A percentile compares a stretch with the other conserved stretches of the same genome.
These are phyloP conservation scores for Chlamydomonas sp. DNA, from an alignment of 139 green algal species.

Conservation along the genomic window DNA sequence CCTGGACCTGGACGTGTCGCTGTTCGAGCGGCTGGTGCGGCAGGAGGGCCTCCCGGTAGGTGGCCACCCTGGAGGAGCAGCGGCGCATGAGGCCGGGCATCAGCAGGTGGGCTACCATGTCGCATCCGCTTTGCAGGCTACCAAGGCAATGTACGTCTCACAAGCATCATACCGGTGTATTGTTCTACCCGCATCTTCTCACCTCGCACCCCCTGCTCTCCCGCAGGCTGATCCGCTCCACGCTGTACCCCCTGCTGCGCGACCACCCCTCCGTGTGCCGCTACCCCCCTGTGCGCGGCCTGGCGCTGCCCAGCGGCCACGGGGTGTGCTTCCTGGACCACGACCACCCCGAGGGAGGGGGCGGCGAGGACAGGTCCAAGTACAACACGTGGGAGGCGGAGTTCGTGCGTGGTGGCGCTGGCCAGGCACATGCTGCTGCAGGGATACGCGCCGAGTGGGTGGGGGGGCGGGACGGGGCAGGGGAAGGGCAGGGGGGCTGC, in stretches of 20 bases:
- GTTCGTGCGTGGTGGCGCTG: slow-evolving; percentile 58
- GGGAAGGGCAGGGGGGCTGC: background rate
- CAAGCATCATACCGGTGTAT: no score
- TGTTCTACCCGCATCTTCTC: no score
- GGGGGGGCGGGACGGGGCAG: background rate
- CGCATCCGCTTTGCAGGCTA: no score
- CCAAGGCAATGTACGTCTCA: no score
- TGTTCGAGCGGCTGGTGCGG: slow-evolving; percentile 77
- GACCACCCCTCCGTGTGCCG: slow-evolving; percentile 50
- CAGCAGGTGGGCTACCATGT: slow-evolving; percentile 43
- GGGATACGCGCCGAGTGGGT: slow-evolving; percentile 59
- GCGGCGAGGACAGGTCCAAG: slow-evolving; percentile 67
- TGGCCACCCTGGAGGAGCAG: slow-evolving; percentile 66
- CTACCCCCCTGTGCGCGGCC: slow-evolving; percentile 59
- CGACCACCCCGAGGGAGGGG: slow-evolving; percentile 55
- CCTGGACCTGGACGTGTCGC: slow-evolving; percentile 73
- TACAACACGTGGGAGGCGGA: slow-evolving; percentile 70
- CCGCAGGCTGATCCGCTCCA: slow-evolving; percentile 57
- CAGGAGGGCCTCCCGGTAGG: slow-evolving; percentile 33
- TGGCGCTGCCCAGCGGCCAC: slow-evolving; percentile 18
- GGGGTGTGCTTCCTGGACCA: slow-evolving; percentile 73
- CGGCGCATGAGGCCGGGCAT: slow-evolving; percentile 76
- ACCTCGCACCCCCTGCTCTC: no score
- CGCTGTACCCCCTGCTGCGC: slow-evolving; percentile 60
- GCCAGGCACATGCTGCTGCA: slow-evolving; percentile 74